These are phyloP conservation scores for Pseudogymnoascus sp. DNA, from an alignment of 2,329 filamentous ascomycete species.

Conservation along the genomic window DNA sequence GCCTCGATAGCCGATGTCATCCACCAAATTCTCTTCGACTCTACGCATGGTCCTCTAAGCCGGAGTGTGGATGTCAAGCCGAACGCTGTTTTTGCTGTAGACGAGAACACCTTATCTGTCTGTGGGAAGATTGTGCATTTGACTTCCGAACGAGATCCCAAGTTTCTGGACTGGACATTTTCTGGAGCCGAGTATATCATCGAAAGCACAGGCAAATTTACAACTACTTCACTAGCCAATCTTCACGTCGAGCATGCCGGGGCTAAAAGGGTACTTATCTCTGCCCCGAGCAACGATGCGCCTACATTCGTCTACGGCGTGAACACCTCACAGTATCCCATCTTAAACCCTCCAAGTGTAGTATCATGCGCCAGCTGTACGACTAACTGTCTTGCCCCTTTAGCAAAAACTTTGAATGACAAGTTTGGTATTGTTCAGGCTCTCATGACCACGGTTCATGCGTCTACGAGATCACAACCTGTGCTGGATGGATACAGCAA, in stretches of 20 bases:
- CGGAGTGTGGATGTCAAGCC: background rate
- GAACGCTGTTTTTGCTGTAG: slow-evolving; percentile 8
- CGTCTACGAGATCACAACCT: slow-evolving; percentile 26
- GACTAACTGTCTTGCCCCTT: slow-evolving; percentile 28
- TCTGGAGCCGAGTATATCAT: slow-evolving; percentile 11
- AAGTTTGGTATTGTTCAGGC: slow-evolving; percentile 27
- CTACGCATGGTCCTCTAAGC: slow-evolving; percentile 11
- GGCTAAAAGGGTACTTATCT: slow-evolving; percentile 12
- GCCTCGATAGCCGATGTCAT: slow-evolving; percentile 11
- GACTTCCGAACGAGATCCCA: slow-evolving; percentile 10
- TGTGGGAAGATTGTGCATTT: slow-evolving; percentile 10
- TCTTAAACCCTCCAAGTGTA: slow-evolving; percentile 14
- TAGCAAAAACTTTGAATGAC: slow-evolving; percentile 26
- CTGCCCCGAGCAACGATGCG: slow-evolving; percentile 11
- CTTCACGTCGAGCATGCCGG: slow-evolving; percentile 7
- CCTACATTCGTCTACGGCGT: slow-evolving; percentile 27
- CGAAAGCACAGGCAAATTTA: slow-evolving; percentile 14
- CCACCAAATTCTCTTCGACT: slow-evolving; percentile 12
- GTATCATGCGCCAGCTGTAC: slow-evolving; percentile 29
- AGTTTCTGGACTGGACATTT: slow-evolving; percentile 9
- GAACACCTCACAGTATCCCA: slow-evolving; percentile 23
- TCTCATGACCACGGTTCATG: slow-evolving; percentile 26
- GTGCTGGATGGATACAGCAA: slow-evolving; percentile 30
- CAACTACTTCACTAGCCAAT: background rate
- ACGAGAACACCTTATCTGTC: slow-evolving; percentile 9